Percentiles rank a stretch among this genome's conserved stretches.
Conservation (phyloP, 768 basidiomycete genomes). For the Rhizopogon vinicolor region DNA sequence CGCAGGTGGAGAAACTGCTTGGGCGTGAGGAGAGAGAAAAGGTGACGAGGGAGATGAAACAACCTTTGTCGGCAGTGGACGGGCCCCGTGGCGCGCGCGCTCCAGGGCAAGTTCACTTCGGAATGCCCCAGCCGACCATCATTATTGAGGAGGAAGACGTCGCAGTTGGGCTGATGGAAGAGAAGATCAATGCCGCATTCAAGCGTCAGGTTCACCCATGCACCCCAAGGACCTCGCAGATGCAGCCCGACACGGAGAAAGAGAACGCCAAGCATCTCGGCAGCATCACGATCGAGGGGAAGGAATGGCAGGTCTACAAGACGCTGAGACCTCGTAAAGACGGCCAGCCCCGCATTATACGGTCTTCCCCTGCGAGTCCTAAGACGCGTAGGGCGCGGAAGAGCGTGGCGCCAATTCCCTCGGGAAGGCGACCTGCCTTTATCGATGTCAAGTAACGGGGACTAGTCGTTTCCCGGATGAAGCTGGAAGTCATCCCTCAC, state of each 20-base stretch:
- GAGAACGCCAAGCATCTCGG: constrained; percentile 1
- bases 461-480: no score
- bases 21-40: constrained; percentile 3
- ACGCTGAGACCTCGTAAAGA: background rate
- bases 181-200: constrained; percentile 8
- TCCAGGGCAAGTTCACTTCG: constrained; percentile 3
- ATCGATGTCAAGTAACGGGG: background rate
- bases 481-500: no score
- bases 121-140: constrained; percentile 6
- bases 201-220: background rate
- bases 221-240: background rate
- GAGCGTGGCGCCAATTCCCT: background rate
- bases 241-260: background rate
- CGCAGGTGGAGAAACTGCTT: constrained; percentile 16
- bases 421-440: background rate
- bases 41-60: constrained; percentile 8
- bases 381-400: background rate
- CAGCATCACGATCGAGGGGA: constrained; percentile 3
- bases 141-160: constrained; percentile 7
- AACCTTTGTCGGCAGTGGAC: constrained; percentile 6
- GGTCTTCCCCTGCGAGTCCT: background rate
- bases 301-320: constrained; percentile 1
- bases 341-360: background rate
- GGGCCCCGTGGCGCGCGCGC: constrained; percentile 1
- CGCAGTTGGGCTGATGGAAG: constrained; percentile 16